These are phyloP conservation scores for Alternaria postmessia DNA, from an alignment of 2,329 filamentous ascomycete genomes.

Conservation along the genomic window DNA sequence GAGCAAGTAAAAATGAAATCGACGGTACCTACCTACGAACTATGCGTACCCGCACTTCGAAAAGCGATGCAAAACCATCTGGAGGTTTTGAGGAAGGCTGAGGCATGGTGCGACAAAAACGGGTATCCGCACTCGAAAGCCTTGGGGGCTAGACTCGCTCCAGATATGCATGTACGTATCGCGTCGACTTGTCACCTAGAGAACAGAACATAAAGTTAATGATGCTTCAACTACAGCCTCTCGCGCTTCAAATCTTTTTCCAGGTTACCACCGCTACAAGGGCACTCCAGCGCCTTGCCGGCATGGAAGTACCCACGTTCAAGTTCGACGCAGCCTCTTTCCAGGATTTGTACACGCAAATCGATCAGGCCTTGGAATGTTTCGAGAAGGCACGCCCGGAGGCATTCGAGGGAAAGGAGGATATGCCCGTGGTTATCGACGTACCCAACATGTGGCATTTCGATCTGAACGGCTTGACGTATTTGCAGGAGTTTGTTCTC, in stretches of 20 bases:
- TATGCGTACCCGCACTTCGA: not conserved
- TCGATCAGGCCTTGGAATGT: not conserved
- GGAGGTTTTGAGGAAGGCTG: not conserved
- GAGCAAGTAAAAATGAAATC: not conserved
- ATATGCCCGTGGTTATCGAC: not conserved
- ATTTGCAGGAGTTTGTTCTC: not conserved
- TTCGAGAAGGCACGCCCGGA: not conserved
- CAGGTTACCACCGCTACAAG: not conserved
- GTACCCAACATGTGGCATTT: not conserved
- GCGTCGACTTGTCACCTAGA: not conserved
- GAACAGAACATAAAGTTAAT: not conserved
- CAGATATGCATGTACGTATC: not conserved
- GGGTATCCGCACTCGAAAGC: slow-evolving; percentile 1
- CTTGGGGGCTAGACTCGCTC: not conserved
- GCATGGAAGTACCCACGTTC: not conserved
- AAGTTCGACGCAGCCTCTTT: not conserved
- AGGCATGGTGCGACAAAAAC: not conserved
- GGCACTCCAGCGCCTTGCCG: not conserved
- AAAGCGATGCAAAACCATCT: not conserved
- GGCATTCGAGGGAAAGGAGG: not conserved
- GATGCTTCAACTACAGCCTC: not conserved
- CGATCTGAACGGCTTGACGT: not conserved
- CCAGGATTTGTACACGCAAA: not conserved
- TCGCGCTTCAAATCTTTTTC: not conserved
- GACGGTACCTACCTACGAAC: not conserved